Base-by-base conservation (phyloP, 2,329 filamentous ascomycete genomes). In the Fusarium aywerte region DNA sequence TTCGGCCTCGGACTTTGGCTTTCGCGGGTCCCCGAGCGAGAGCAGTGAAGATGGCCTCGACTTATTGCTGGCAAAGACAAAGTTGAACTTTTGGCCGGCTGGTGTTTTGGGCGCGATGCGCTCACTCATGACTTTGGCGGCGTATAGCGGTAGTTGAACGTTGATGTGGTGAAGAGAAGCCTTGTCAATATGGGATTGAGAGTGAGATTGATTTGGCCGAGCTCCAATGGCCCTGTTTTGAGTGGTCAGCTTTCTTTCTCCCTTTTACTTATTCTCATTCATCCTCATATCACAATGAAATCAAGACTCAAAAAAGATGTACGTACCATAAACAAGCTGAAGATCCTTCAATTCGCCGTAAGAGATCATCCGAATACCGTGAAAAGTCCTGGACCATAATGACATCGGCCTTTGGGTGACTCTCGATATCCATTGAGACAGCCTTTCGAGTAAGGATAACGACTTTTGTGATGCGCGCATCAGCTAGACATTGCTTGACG, bases 251-350 rank as follows among this genome's bases (percentile, higher is more conserved):
- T 18, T 58, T n/a, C 16, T 15, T 21, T 47, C 7, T 43, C 23
- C 27, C 16, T 23, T 13, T 8, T 20, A 27, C 18, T 16, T 20
- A 13, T 8, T 39, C 36, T 39, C 13, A 10, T 39, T 6, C 15
- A 27, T 13, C 5, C 35, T 50, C 31, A 50, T 56, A 42, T 54
- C 29, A 7, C 5, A 10, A 8, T 16, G 6, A 4, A 38, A 9
- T n/a, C n/a, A 20, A 48, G 23, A 13, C 32, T 33, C 15, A 23
- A 5, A 15, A 18, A 38, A 2, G n/a, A n/a, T n/a, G n/a, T n/a
- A 49, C 81, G 36, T 84, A 89, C 89, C 89, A 92, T 25, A 92
- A 82, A 70, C 87, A 89, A 1, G 84, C 88, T 42, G 87, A 82
- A 1, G 87, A 87, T 16, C 86, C 88, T 13, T 81, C 75, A 1